A percentile compares a stretch with the other conserved stretches of the same genome.
phyloP scores from a whole-genome alignment of 768 basidiomycete genomes.

The Albatrellus ellisii region DNA sequence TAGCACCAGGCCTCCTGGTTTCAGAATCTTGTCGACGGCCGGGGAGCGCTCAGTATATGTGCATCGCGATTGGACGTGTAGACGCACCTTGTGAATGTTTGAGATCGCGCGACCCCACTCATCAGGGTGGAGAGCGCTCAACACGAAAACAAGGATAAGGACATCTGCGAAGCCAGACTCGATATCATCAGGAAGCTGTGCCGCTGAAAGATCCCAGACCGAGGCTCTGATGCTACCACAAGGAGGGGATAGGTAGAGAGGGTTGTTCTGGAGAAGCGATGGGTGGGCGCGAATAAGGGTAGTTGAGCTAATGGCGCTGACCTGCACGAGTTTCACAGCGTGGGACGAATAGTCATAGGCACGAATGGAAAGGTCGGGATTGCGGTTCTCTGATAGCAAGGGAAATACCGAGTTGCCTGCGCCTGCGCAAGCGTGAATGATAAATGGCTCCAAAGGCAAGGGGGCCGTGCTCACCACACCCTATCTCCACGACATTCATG shows the following conservation, averaged over 20 bases:
- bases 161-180: slow-evolving; percentile 69
- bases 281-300: neutral
- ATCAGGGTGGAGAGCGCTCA: slow-evolving; percentile 84
- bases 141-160: slow-evolving; percentile 83
- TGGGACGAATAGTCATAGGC: slow-evolving; percentile 89
- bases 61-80: slow-evolving; percentile 1
- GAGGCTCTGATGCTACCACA: slow-evolving; percentile 62
- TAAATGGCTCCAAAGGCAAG: neutral
- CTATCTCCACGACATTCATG: slow-evolving; percentile 71
- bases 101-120: slow-evolving; percentile 81
- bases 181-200: slow-evolving; percentile 47
- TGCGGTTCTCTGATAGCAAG: slow-evolving; percentile 68
- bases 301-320: slow-evolving; percentile 18
- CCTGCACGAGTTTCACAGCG: slow-evolving; percentile 85
- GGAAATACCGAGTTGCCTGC: slow-evolving; percentile 96
- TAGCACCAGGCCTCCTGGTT: slow-evolving; percentile 74
- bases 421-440: slow-evolving; percentile 36
- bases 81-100: slow-evolving; percentile 62
- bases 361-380: slow-evolving; percentile 56
- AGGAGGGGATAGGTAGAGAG: slow-evolving; percentile 53
- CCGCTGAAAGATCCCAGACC: slow-evolving; percentile 85
- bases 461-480: slow-evolving; percentile 51
- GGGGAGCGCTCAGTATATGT: neutral
- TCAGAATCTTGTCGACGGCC: slow-evolving; percentile 51
- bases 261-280: slow-evolving; percentile 38